Evolutionary conservation across 2,329 filamentous ascomycete genomes (phyloP).

Genomic region (Calonectria hongkongensis): DNA sequence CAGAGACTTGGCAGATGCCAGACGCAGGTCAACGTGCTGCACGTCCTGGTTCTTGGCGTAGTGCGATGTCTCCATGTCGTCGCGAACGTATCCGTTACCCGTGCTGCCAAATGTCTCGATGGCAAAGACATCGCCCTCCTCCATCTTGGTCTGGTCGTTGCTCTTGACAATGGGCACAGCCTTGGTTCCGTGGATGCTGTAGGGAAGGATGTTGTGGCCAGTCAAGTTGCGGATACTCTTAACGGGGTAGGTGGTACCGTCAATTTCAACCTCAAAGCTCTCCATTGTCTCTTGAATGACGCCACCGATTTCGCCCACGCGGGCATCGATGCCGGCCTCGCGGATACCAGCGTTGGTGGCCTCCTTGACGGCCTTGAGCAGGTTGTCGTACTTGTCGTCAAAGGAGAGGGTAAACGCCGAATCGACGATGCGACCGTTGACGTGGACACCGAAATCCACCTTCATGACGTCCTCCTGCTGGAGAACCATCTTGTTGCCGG

Average conservation of each 20-base stretch:
- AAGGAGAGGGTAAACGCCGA: conserved; percentile 88
- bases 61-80: conserved; percentile 93
- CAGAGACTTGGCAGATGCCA: conserved; percentile 89
- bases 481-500: conserved; percentile 86
- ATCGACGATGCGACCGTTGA: conserved; percentile 88
- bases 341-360: conserved; percentile 88
- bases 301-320: conserved; percentile 89
- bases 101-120: conserved; percentile 98
- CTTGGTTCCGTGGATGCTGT: conserved; percentile 94
- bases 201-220: conserved; percentile 92
- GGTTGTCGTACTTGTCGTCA: conserved; percentile 83
- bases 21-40: conserved; percentile 83
- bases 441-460: conserved; percentile 88
- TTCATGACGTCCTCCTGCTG: conserved; percentile 86
- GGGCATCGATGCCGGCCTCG: conserved; percentile 93
- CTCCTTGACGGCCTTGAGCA: conserved; percentile 83
- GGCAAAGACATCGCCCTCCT: conserved; percentile 95
- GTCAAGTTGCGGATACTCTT: conserved; percentile 92
- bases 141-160: conserved; percentile 94
- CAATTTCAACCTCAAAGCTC: conserved; percentile 91
- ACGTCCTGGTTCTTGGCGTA: conserved; percentile 86
- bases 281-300: conserved; percentile 95
- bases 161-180: conserved; percentile 95
- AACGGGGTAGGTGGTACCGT: conserved; percentile 85
- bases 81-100: conserved; percentile 89